Base-by-base conservation (phyloP, 129 eudicot species). In the Heracleum sosnowskyi region DNA sequence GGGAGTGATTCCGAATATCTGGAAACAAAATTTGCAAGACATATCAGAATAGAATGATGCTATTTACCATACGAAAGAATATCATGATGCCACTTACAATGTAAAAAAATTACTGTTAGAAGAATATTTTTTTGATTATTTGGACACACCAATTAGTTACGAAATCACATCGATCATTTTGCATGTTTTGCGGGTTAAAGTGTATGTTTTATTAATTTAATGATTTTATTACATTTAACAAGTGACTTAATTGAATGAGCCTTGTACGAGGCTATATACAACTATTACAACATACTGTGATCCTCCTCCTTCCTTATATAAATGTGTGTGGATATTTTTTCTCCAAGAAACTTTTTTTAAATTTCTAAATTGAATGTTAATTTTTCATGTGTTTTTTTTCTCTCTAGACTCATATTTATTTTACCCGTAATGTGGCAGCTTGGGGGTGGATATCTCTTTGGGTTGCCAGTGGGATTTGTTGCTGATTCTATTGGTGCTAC, bases 371-470 rank as follows among this genome's bases (percentile, higher is more conserved):
- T 28, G 39, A 33, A 28, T 28, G 2, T 66, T 64, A 29, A 1
- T 28, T 28, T 64, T 64, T 29, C 22, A 0, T 13, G 2, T 29
- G 37, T 1, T 5, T 10, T 66, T 13, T 13, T 5, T 66, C 39
- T 66, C 39, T 12, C 0, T 31, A 31, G 63, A 22, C 79, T 83
- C 72, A 35, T 40, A 5, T 49, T 76, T n/a, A 20, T 8, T 17
- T 74, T 29, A 37, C 11, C 2, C 34, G 5, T 79, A 31, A 44
- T 86, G 39, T 86, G 79, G 83, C 88, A 95, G 98, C 91, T 95
- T 62, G 98, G 98, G 77, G 98, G 98, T 76, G 98, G 98, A 45
- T 95, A 95, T 87, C 96, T 91, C 35, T 95, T 90, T 82, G 98
- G 98, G 77, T 83, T 95, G 83, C 93, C 92, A 16, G 85, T 95